Conservation (phyloP, 2,329 filamentous ascomycete species). For the Orbilia brochopaga region DNA sequence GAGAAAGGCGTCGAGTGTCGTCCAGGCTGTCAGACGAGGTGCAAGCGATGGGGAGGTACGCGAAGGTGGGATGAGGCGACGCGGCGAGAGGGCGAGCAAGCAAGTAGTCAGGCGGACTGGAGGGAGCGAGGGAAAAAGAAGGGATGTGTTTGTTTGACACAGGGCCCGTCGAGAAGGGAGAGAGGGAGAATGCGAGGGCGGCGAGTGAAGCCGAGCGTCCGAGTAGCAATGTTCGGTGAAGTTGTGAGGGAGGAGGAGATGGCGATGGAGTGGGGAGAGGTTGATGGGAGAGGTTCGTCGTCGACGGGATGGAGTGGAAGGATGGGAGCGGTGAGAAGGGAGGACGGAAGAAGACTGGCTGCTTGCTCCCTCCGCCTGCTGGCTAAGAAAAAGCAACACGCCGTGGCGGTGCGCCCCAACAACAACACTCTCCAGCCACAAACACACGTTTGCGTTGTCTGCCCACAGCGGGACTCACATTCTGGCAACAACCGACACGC, state of each 20-base stretch:
- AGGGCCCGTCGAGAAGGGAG: background rate
- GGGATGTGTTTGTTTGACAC: slow-evolving; percentile 1
- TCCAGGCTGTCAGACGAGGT: slow-evolving; percentile 4
- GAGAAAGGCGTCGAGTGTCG: background rate
- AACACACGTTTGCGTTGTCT: slow-evolving; percentile 20
- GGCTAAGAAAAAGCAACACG: background rate
- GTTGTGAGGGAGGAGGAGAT: slow-evolving; percentile 3
- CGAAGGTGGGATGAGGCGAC: slow-evolving; percentile 49
- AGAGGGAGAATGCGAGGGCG: background rate
- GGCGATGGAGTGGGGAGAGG: slow-evolving; percentile 4
- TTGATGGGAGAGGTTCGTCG: no score
- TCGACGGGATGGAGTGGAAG: background rate
- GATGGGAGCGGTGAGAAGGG: background rate
- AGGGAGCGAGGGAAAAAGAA: background rate
- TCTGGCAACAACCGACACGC: no score
- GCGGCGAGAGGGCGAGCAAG: slow-evolving; percentile 21
- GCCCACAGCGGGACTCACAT: no score
- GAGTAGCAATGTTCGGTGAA: background rate
- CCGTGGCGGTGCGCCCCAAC: slow-evolving; percentile 26
- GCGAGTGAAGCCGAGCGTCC: background rate
- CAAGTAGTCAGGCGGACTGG: background rate
- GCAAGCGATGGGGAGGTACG: no score
- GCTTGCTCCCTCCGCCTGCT: background rate
- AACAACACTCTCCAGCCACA: slow-evolving; percentile 38
- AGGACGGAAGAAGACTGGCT: slow-evolving; percentile 2